Base-by-base conservation (phyloP, 768 basidiomycete species). In the Coprinopsis cinerea region DNA sequence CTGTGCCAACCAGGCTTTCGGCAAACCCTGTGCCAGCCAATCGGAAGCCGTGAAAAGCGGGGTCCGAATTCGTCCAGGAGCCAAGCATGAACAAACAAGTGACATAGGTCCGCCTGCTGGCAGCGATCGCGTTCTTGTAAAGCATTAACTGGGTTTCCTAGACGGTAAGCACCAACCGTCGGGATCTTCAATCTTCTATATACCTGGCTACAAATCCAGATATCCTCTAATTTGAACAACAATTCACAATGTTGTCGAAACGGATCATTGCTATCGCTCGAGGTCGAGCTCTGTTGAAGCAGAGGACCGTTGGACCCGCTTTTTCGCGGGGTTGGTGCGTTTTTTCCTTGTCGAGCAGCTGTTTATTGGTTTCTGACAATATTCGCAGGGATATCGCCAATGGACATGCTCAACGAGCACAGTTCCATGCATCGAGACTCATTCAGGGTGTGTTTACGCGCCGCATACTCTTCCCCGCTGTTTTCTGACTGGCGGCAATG, bases 381-480 rank as follows among this genome's bases (percentile, higher is more conserved):
- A 27, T 36, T 48, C 17, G 28, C 10, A 82, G 79, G 79, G 67
- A 73, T 53, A 61, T 68, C 53, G 69, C 76, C 45, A 68, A 69
- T 51, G 57, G 68, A 43, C 70, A 77, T 62, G 61, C 77, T 15
- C 73, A 68, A 57, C 71, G 72, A 42, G 77, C 84, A 30, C 72
- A 81, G 49, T 87, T 89, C 62, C 87, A 89, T 58, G 78, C 83
- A 2, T 80, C 85, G 48, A 75, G 72, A 57, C 75, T 88, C 48
- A 61, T 89, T 57, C 75, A 84, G 70, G 87, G 87, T 88, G 50
- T 47, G 75, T 65, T n/a, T 3, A 52, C 18, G 25, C 47, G 40
- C 18, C 11, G 7, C 46, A 4, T 13, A 14, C n/a, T 15, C 25
- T 36, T 17, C 15, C 7, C 42, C 37, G 6, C 22, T 10, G 36